A percentile compares a stretch with the other conserved stretches of the same genome.
Evolutionary conservation across 257 asterid species (phyloP).

Genomic region (Hygrophila difformis): DNA sequence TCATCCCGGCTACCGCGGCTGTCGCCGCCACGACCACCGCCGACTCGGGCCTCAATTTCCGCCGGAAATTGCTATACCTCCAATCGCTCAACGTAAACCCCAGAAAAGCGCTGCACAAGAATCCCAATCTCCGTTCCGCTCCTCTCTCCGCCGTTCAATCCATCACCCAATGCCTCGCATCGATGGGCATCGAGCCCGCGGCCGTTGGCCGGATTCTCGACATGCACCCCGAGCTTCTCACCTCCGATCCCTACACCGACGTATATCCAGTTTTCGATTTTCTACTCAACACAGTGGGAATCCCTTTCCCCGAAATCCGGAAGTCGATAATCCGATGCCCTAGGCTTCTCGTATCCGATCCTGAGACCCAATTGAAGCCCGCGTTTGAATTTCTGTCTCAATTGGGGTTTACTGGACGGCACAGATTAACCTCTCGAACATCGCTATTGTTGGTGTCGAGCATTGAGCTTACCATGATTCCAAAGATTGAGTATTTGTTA

Average conservation of each 20-base stretch:
- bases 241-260: constrained; percentile 56
- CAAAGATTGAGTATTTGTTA: constrained; percentile 51
- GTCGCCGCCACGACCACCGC: too few relatives aligned
- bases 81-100: constrained; percentile 40
- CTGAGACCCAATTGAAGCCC: constrained; percentile 52
- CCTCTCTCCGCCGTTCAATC: constrained; percentile 53
- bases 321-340: constrained; percentile 65
- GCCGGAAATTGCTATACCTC: constrained; percentile 50
- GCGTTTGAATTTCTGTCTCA: constrained; percentile 41
- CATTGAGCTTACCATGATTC: constrained; percentile 55
- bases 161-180: constrained; percentile 50
- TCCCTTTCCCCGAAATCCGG: constrained; percentile 45
- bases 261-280: constrained; percentile 65
- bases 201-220: constrained; percentile 65
- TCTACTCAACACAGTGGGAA: constrained; percentile 39
- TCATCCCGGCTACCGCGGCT: constrained; percentile 10
- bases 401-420: constrained; percentile 55
- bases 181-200: constrained; percentile 58
- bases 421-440: constrained; percentile 49
- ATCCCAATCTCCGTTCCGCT: constrained; percentile 63
- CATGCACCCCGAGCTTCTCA: constrained; percentile 71
- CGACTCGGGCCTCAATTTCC: constrained; percentile 57
- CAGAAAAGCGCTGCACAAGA: constrained; percentile 48
- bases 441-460: constrained; percentile 68
- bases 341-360: constrained; percentile 42